Evolutionary conservation across 106 monocot genomes (phyloP).

Genomic region (Dendrobium nobile): DNA sequence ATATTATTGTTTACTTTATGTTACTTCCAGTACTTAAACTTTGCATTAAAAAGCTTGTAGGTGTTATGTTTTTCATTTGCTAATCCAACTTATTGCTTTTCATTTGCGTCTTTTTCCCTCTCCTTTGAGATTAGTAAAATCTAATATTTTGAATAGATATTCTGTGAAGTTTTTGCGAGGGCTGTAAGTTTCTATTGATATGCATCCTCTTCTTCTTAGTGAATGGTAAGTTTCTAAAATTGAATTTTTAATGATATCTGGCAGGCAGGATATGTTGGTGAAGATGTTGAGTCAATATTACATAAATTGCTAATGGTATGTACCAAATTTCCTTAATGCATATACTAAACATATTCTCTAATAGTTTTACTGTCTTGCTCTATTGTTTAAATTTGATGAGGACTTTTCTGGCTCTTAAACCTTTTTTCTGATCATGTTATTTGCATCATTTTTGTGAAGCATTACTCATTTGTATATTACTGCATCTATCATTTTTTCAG

Average conservation of each 20-base stretch:
- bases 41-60: background rate
- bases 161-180: background rate
- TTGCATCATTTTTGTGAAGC: background rate
- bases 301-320: constrained; percentile 80
- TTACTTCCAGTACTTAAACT: background rate
- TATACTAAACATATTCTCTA: background rate
- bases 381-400: background rate
- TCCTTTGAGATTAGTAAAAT: background rate
- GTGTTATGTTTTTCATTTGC: background rate
- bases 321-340: background rate
- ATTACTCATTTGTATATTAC: background rate
- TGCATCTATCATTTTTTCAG: background rate
- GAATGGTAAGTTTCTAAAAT: background rate
- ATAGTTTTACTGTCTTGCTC: background rate
- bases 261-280: constrained; percentile 99
- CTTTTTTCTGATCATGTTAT: background rate
- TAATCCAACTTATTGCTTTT: background rate
- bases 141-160: background rate
- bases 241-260: constrained; percentile 11
- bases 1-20: background rate
- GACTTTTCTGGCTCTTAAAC: too few relatives aligned
- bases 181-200: background rate
- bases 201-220: background rate
- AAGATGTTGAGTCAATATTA: constrained; percentile 97
- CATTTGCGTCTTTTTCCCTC: background rate